A percentile compares a stretch with the other conserved stretches of the same genome.
Evolutionary conservation across 2,329 filamentous ascomycete species (phyloP).

Genomic region (Colletotrichum eremochloae): DNA sequence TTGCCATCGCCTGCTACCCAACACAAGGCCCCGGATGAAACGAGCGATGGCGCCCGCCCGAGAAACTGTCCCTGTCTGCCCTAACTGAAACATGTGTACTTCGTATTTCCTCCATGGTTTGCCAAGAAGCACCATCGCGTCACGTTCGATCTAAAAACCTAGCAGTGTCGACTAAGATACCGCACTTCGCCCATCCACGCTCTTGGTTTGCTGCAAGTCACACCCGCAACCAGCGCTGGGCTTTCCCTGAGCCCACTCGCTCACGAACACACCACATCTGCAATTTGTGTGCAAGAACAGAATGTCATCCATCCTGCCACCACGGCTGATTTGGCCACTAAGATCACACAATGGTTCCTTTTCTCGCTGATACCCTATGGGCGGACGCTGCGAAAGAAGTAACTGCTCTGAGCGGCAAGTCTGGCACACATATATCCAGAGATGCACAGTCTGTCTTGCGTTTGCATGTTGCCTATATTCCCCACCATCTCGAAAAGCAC

Average conservation of each 20-base stretch:
- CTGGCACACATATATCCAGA: background rate
- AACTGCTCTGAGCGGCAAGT: background rate
- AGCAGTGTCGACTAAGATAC: background rate
- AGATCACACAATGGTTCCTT: background rate
- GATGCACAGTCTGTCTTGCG: background rate
- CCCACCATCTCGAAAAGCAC: slow-evolving; percentile 5
- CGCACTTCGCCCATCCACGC: slow-evolving; percentile 8
- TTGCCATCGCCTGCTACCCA: slow-evolving; percentile 2
- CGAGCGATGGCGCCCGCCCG: slow-evolving; percentile 15
- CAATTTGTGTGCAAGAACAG: background rate
- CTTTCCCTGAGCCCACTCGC: background rate
- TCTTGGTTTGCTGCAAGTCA: slow-evolving; percentile 17
- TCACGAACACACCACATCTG: background rate
- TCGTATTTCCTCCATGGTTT: slow-evolving; percentile 33
- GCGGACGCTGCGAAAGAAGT: background rate
- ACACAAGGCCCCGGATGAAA: slow-evolving; percentile 17
- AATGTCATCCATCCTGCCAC: background rate
- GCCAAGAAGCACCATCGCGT: slow-evolving; percentile 36
- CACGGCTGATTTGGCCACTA: no score
- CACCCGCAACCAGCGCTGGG: slow-evolving; percentile 27
- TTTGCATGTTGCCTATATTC: slow-evolving; percentile 1
- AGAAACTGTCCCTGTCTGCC: background rate
- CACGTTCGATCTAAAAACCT: slow-evolving; percentile 21
- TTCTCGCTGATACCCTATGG: background rate
- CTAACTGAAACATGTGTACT: slow-evolving; percentile 35